Evolutionary conservation across 441 rosid genomes (phyloP), one percentile per base, ranked within the genome.

Genomic region (Adansonia rubrostipa): DNA sequence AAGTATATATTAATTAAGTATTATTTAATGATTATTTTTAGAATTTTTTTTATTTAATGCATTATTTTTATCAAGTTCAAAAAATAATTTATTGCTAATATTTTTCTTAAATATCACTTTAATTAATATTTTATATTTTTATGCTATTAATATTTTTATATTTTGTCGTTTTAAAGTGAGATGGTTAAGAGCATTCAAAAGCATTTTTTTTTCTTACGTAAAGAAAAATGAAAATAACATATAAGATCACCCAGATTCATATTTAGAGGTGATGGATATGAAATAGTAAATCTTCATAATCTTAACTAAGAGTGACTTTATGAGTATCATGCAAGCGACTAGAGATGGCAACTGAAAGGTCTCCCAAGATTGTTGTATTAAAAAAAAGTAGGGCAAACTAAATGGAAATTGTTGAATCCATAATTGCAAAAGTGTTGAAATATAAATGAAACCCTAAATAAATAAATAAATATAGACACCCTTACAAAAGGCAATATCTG

Each of bases 401-500:
- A 22, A 60, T 22, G 7, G 40, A 60, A 61, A 11, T 58, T 6
- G 6, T 44, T 24, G 1, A 62, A 13, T 50, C 14, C 61, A 28
- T 51, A 15, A 71, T 28, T 9, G n/a, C 15, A 33, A 62, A 24
- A 47, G 0, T 28, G 45, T 51, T 71, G 60, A 51, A 28, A 15
- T 9, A 47, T 22, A 45, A 67, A 10, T 45, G 72, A 45, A 63
- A 33, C n/a, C 15, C 47, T 3, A 0, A 4, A 24, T 24, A 24
- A 24, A 24, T 58, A 71, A 22, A 15, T 20, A 53, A 15, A 3
- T 28, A 45, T 17, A 54, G 28, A 44, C 24, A 67, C 48, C 8
- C 8, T 68, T 71, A 15, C 17, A 50, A 48, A 51, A 77, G 48
- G 73, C 15, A 28, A 20, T 58, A 20, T 51, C 71, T 17, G 66